A percentile compares a stretch with the other conserved stretches of the same genome.
phyloP scores from a whole-genome alignment of 2,329 filamentous ascomycete genomes.

The Cytospora mali region DNA sequence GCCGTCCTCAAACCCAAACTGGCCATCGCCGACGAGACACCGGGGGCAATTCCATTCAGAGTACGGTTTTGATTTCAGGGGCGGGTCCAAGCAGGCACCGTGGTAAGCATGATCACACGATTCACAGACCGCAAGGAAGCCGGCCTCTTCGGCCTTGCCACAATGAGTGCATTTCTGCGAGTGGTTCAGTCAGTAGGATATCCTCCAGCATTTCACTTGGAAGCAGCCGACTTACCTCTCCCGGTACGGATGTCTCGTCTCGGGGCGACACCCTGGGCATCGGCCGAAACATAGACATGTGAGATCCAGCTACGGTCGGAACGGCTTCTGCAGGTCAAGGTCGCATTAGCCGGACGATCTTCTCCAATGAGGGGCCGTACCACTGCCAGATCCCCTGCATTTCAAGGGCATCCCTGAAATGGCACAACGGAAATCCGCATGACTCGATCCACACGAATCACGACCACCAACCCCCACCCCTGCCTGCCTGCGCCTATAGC shows the following conservation, averaged over 20 bases:
- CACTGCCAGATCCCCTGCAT: constrained; percentile 25
- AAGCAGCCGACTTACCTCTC: constrained; percentile 42
- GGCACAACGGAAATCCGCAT: constrained; percentile 24
- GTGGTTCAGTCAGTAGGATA: constrained; percentile 13
- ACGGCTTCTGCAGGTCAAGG: constrained; percentile 54
- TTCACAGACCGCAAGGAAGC: constrained; percentile 79
- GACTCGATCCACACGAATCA: constrained; percentile 18
- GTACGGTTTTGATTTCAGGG: constrained; percentile 74
- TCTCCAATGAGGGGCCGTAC: constrained; percentile 32
- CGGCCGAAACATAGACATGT: constrained; percentile 93
- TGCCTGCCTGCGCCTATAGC: neutral
- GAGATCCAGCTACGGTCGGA: constrained; percentile 90
- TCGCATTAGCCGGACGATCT: constrained; percentile 39
- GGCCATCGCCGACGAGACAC: constrained; percentile 92
- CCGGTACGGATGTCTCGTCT: constrained; percentile 51
- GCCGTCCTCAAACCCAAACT: constrained; percentile 97
- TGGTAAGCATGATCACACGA: constrained; percentile 90
- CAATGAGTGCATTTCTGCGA: constrained; percentile 81
- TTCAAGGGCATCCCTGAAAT: constrained; percentile 12
- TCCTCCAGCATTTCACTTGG: neutral
- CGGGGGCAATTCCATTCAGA: constrained; percentile 95
- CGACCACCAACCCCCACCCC: neutral
- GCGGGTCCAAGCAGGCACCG: constrained; percentile 84
- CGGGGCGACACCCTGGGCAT: constrained; percentile 64
- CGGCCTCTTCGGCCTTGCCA: constrained; percentile 73